These are phyloP conservation scores for Dactylellina sp. DNA, from an alignment of 2,329 filamentous ascomycete species.

Conservation along the genomic window DNA sequence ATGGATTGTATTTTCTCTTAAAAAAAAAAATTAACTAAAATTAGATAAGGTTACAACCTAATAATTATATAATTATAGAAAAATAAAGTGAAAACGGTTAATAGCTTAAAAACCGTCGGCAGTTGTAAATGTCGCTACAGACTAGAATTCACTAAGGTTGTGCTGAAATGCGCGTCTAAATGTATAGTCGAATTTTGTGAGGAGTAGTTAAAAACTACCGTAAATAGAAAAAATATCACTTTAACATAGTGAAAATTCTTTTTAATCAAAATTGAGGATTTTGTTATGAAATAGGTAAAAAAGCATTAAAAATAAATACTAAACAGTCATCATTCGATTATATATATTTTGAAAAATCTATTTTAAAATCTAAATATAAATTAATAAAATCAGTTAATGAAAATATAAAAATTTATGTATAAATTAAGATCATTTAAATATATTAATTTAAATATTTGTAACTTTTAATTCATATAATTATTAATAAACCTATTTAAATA, in stretches of 20 bases:
- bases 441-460: slow-evolving; percentile 43
- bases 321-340: slow-evolving; percentile 18
- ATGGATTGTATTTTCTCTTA: slow-evolving; percentile 51
- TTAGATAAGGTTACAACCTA: slow-evolving; percentile 41
- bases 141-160: slow-evolving; percentile 11
- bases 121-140: slow-evolving; percentile 34
- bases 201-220: slow-evolving; percentile 4
- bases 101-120: slow-evolving; percentile 33
- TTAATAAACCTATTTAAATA: slow-evolving; percentile 50
- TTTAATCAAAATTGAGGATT: slow-evolving; percentile 22
- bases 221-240: slow-evolving; percentile 11
- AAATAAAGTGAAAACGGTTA: slow-evolving; percentile 47
- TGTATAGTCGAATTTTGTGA: slow-evolving; percentile 35
- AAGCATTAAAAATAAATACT: slow-evolving; percentile 23
- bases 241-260: slow-evolving; percentile 8
- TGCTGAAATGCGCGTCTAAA: slow-evolving; percentile 21
- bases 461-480: slow-evolving; percentile 39
- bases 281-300: slow-evolving; percentile 28
- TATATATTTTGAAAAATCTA: slow-evolving; percentile 20
- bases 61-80: slow-evolving; percentile 27
- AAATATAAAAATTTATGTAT: slow-evolving; percentile 34
- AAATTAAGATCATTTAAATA: slow-evolving; percentile 45
- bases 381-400: slow-evolving; percentile 29
- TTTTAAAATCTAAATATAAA: slow-evolving; percentile 28
- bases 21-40: slow-evolving; percentile 48